These are phyloP conservation scores for Peniophora sp. DNA, from an alignment of 1,284 basidiomycete species.

Conservation along the genomic window DNA sequence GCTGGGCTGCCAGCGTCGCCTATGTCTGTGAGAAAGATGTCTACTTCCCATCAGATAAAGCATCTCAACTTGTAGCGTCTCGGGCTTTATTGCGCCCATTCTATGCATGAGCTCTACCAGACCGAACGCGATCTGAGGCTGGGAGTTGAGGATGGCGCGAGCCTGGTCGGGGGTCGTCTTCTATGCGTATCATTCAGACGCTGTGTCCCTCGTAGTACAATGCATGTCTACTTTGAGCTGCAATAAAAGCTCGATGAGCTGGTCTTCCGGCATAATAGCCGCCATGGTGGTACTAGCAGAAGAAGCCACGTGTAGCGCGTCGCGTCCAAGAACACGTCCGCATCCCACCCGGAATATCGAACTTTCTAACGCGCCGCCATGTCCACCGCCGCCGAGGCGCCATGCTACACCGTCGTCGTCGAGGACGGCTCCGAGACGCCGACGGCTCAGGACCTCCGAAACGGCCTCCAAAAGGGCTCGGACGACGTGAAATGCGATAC, in stretches of 20 bases:
- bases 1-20: not conserved
- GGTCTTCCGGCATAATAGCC: constrained; percentile 36
- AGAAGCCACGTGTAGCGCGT: not conserved
- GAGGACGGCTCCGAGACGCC: constrained; percentile 76
- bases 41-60: too few relatives aligned
- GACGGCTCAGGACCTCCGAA: constrained; percentile 79
- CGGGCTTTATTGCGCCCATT: constrained; percentile 63
- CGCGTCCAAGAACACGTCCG: too few relatives aligned
- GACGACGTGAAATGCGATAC: constrained; percentile 98
- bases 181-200: constrained; percentile 24
- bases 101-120: constrained; percentile 68
- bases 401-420: constrained; percentile 81
- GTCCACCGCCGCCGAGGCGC: constrained; percentile 33
- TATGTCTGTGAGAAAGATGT: not conserved
- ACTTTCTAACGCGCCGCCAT: constrained; percentile 3
- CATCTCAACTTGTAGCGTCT: constrained; percentile 56
- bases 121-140: constrained; percentile 69
- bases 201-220: too few relatives aligned
- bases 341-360: not conserved
- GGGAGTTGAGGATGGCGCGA: constrained; percentile 55
- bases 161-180: constrained; percentile 69
- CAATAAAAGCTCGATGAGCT: constrained; percentile 58
- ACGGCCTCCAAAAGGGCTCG: constrained; percentile 88
- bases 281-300: constrained; percentile 8
- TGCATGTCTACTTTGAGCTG: constrained; percentile 46